Evolutionary conservation across 805 yeast species (phyloP).

Genomic region (Kluyveromyces starmeri): DNA sequence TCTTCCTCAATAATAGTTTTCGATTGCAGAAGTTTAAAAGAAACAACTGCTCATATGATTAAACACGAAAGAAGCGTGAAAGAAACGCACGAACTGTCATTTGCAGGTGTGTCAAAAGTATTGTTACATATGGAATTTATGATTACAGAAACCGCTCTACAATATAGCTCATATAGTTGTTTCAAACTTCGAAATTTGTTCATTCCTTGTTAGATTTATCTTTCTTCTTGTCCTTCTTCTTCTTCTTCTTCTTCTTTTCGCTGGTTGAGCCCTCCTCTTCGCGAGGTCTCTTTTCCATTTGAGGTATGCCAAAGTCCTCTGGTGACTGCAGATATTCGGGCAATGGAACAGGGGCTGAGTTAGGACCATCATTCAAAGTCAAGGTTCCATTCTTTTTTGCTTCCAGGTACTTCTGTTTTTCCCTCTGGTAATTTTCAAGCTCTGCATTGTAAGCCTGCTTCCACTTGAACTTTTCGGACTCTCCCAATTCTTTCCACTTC

Average conservation of each 20-base stretch:
- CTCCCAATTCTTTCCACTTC: conserved; percentile 67
- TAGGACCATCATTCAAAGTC: conserved; percentile 22
- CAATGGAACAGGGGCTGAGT: conserved; percentile 34
- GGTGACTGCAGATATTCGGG: conserved; percentile 27
- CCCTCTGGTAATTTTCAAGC: conserved; percentile 36
- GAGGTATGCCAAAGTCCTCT: conserved; percentile 15
- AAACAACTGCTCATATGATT: no score
- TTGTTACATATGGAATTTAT: no score
- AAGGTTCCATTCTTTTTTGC: conserved; percentile 35
- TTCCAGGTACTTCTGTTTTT: conserved; percentile 39
- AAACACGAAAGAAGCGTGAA: no score
- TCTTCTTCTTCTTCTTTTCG: conserved; percentile 39
- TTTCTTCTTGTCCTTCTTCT: conserved; percentile 46
- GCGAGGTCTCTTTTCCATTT: conserved; percentile 31
- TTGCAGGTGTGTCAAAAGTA: no score
- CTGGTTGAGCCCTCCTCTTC: conserved; percentile 26
- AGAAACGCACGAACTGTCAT: no score
- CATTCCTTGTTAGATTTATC: conserved; percentile 20
- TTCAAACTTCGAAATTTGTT: no score
- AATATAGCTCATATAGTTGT: no score
- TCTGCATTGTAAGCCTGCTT: conserved; percentile 45
- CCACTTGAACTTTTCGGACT: conserved; percentile 65
- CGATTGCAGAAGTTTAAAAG: no score
- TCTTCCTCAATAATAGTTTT: no score
- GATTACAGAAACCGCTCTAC: no score